These are phyloP conservation scores for Nakazawaea laoshanensis DNA, from an alignment of 805 yeast genomes.

Conservation along the genomic window DNA sequence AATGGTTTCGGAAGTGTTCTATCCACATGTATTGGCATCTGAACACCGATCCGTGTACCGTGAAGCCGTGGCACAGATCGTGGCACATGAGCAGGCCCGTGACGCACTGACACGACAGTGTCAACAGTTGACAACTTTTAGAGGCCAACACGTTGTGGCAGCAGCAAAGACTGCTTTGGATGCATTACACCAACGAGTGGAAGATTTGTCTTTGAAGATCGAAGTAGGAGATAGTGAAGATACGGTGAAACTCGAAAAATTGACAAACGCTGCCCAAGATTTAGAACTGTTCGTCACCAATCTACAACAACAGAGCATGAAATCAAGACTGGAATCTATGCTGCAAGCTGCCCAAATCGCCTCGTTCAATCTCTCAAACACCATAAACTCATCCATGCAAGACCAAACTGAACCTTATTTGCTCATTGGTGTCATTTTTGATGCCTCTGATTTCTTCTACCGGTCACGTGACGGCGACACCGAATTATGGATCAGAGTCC, in stretches of 20 bases:
- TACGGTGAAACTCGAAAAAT: background rate
- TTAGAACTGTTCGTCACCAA: constrained; percentile 15
- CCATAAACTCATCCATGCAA: no score
- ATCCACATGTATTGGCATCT: constrained; percentile 30
- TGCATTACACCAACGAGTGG: constrained; percentile 14
- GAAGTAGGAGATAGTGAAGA: background rate
- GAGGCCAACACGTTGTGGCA: constrained; percentile 22
- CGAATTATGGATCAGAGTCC: constrained; percentile 22
- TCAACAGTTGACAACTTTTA: constrained; percentile 18
- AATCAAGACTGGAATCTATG: background rate
- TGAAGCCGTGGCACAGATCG: constrained; percentile 4
- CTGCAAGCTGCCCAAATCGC: constrained; percentile 4
- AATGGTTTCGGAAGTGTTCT: constrained; percentile 21
- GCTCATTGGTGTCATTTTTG: constrained; percentile 26
- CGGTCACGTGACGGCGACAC: constrained; percentile 13
- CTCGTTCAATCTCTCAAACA: no score
- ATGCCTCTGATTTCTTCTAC: constrained; percentile 23
- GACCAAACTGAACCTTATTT: constrained; percentile 26
- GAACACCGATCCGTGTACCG: constrained; percentile 14
- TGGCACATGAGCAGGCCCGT: constrained; percentile 7
- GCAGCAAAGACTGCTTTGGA: constrained; percentile 18
- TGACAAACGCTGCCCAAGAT: constrained; percentile 1
- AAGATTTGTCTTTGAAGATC: constrained; percentile 2
- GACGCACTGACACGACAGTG: constrained; percentile 15
- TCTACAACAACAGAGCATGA: constrained; percentile 13